A percentile compares a stretch with the other conserved stretches of the same genome.
Conservation (phyloP, 192 early-diverging fungal species). For the Coemansia sp. region DNA sequence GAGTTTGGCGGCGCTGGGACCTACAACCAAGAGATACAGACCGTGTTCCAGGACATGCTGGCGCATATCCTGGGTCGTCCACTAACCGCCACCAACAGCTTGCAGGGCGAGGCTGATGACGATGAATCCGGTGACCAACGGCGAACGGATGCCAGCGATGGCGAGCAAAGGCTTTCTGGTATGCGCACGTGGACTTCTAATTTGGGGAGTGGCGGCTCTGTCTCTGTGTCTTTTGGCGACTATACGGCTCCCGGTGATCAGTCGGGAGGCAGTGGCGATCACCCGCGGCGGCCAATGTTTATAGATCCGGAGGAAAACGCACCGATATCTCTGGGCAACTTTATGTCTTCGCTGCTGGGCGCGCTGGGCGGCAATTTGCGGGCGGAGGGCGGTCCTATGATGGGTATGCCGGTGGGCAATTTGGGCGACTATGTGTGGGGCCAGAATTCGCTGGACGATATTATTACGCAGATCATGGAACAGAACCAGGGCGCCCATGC, state of each 20-base stretch:
- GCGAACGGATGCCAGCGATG: background rate
- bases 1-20: slow-evolving; percentile 57
- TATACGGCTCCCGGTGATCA: background rate
- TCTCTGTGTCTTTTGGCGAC: slow-evolving; percentile 43
- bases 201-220: slow-evolving; percentile 15
- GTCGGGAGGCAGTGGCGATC: slow-evolving; percentile 11
- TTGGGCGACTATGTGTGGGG: slow-evolving; percentile 87
- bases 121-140: background rate
- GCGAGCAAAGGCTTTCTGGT: slow-evolving; percentile 18
- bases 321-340: slow-evolving; percentile 34
- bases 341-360: slow-evolving; percentile 47
- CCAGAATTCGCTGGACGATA: slow-evolving; percentile 78
- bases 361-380: slow-evolving; percentile 36
- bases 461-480: slow-evolving; percentile 85
- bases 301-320: slow-evolving; percentile 49
- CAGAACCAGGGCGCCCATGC: slow-evolving; percentile 56
- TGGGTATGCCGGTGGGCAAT: slow-evolving; percentile 56
- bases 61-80: slow-evolving; percentile 36
- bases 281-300: slow-evolving; percentile 33
- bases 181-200: slow-evolving; percentile 48
- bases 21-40: slow-evolving; percentile 50
- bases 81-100: background rate
- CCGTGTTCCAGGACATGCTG: slow-evolving; percentile 43
- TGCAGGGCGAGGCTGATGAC: background rate
- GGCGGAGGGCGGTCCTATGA: slow-evolving; percentile 34